phyloP scores from a whole-genome alignment of 345 rosid genomes.

The Cardamine occulta region DNA sequence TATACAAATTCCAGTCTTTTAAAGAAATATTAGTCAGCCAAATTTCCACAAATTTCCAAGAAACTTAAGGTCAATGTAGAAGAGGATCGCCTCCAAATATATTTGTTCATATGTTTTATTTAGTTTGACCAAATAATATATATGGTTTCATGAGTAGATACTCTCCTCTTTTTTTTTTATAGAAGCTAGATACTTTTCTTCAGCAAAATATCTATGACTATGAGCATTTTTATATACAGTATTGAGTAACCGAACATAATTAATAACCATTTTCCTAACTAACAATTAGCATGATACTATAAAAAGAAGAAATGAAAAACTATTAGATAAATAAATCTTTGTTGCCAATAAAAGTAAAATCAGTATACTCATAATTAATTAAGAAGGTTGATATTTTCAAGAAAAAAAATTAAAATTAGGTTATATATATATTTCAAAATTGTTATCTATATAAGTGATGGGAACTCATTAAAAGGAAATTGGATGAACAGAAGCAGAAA shows the following conservation, averaged over 20 bases:
- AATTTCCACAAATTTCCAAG: not conserved
- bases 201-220: too few relatives aligned
- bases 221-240: not conserved
- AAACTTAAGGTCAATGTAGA: not conserved
- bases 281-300: not conserved
- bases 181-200: too few relatives aligned
- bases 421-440: too few relatives aligned
- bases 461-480: not conserved
- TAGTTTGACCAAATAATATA: not conserved
- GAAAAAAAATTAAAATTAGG: not conserved
- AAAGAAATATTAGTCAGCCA: not conserved
- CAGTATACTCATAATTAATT: not conserved
- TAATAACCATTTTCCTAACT: slow-evolving; percentile 7
- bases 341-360: not conserved
- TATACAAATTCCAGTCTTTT: not conserved
- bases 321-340: not conserved
- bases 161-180: too few relatives aligned
- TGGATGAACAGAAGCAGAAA: slow-evolving; percentile 6
- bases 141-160: too few relatives aligned
- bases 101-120: not conserved
- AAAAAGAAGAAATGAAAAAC: not conserved
- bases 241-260: slow-evolving; percentile 1
- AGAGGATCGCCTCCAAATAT: not conserved
- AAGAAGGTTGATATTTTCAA: not conserved
- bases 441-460: too few relatives aligned